These are phyloP conservation scores for Cryphonectria carpinicola DNA, from an alignment of 2,329 filamentous ascomycete genomes.

Conservation along the genomic window DNA sequence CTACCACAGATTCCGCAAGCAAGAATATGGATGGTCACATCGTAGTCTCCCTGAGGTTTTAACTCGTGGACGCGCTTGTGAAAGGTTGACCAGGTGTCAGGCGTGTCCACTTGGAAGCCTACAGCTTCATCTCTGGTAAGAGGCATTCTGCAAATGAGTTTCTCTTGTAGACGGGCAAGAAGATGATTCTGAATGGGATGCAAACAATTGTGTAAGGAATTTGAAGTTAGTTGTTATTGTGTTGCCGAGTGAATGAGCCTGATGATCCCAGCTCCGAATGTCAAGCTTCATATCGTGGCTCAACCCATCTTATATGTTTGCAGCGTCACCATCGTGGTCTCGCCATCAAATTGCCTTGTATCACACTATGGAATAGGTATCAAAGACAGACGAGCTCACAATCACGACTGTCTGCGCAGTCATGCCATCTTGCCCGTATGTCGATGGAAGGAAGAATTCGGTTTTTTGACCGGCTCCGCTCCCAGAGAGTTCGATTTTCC, in stretches of 20 bases:
- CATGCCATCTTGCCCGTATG: background rate
- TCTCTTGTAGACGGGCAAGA: too few species aligned
- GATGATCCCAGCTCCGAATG: background rate
- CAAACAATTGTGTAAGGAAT: background rate
- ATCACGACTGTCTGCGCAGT: background rate
- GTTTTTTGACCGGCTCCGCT: background rate
- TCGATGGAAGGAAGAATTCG: background rate
- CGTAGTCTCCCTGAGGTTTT: constrained; percentile 84
- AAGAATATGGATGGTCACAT: constrained; percentile 86
- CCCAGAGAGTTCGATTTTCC: background rate
- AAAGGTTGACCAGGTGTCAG: constrained; percentile 61
- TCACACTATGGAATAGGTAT: background rate
- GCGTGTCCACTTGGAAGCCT: constrained; percentile 62
- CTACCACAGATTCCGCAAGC: constrained; percentile 77
- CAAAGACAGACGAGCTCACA: background rate
- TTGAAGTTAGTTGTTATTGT: background rate
- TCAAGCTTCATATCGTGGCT: background rate
- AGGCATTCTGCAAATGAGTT: background rate
- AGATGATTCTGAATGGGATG: background rate
- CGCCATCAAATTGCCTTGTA: background rate
- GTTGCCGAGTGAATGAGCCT: background rate
- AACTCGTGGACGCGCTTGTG: constrained; percentile 77
- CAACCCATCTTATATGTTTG: background rate
- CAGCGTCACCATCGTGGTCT: constrained; percentile 1
- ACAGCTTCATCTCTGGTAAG: constrained; percentile 23